Evolutionary conservation across 2,329 filamentous ascomycete genomes (phyloP), one percentile per base, ranked within the genome.

Genomic region (Neopestalotiopsis sp.): DNA sequence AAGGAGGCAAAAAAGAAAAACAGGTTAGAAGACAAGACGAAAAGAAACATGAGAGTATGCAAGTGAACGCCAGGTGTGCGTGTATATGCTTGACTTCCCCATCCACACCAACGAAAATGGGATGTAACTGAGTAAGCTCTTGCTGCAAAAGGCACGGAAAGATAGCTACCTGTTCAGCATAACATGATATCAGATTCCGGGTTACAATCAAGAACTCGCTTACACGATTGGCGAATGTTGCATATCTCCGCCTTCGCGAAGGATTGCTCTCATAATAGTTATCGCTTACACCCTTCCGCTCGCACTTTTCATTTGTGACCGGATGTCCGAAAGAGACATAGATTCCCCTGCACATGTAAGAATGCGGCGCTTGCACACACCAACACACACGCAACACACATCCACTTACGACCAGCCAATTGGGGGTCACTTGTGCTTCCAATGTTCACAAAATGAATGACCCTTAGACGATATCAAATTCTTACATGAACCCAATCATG

Each of bases 391-490:
- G n/a, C 17, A 17, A 14, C 57, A 38, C 45, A 20, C 45, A 52
- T 9, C 14, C 57, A 14, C 57, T 10, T 10, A 24, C 24, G 24
- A 59, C 57, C 30, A 24, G 57, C 57, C 57, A 30, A 52, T 52
- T 52, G 20, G n/a, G 45, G 17, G 45, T n/a, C 14, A 17, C 45
- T 17, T 52, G 6, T 24, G 45, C 45, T 52, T 17, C 34, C 6
- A 52, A 20, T 52, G 45, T n/a, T 52, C 45, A 52, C 14, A n/a
- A 49, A 52, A 52, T 52, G 45, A 52, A 52, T 52, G 45, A 52
- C 45, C 45, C 7, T 10, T 52, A 52, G 45, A 59, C 10, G 57
- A 59, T 14, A 59, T 24, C 57, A 59, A 59, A 59, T 59, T 59
- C 57, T 59, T 20, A 59, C 57, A 59, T 14, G 57, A 59, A 30